phyloP scores from a whole-genome alignment of 768 basidiomycete genomes.

The Pisolithus orientalis region DNA sequence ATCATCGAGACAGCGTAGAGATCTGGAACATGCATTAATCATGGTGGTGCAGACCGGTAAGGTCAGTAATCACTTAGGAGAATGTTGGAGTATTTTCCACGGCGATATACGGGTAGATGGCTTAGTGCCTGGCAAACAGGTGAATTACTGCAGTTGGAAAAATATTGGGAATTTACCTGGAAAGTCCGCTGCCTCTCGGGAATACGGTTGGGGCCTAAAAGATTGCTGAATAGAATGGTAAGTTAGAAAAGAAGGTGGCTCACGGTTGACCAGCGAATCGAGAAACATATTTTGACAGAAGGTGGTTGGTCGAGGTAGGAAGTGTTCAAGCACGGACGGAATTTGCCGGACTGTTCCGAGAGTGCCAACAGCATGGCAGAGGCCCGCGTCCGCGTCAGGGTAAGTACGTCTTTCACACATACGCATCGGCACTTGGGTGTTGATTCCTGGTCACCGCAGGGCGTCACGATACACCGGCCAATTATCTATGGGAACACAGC shows the following conservation, averaged over 20 bases:
- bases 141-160: conserved; percentile 2
- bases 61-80: conserved; percentile 48
- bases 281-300: conserved; percentile 37
- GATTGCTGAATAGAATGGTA: not conserved
- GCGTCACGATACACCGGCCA: conserved; percentile 80
- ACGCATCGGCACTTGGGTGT: conserved; percentile 2
- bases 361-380: conserved; percentile 43
- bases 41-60: not conserved
- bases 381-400: conserved; percentile 67
- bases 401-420: conserved; percentile 33
- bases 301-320: conserved; percentile 16
- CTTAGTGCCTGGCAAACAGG: conserved; percentile 27
- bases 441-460: conserved; percentile 39
- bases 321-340: conserved; percentile 12
- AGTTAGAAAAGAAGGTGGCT: conserved; percentile 14
- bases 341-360: conserved; percentile 36
- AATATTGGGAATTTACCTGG: conserved; percentile 43
- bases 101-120: conserved; percentile 49
- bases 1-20: conserved; percentile 48
- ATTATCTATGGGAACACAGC: conserved; percentile 97
- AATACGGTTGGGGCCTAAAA: conserved; percentile 56
- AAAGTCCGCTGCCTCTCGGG: conserved; percentile 57
- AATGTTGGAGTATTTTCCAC: conserved; percentile 53
- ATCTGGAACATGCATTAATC: conserved; percentile 32
- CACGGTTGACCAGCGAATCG: conserved; percentile 62